phyloP scores from a whole-genome alignment of 176 grass and related monocot species.

The Sorghum bicolor region DNA sequence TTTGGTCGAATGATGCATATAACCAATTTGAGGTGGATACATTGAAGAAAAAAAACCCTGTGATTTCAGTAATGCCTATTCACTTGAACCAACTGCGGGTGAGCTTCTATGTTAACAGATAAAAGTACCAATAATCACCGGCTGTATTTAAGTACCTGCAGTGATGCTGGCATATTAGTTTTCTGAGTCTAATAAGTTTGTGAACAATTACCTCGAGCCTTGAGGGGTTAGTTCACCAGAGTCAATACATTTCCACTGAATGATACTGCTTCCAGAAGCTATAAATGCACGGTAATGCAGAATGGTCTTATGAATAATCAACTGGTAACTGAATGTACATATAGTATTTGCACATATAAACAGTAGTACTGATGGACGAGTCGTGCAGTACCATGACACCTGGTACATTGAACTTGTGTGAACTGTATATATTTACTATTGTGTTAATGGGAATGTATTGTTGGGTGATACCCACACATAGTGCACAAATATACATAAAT shows the following conservation, averaged over 20 bases:
- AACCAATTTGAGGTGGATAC: slow-evolving; percentile 1
- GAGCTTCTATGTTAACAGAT: slow-evolving; percentile 2
- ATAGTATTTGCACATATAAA: background rate
- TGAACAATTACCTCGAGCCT: slow-evolving; percentile 4
- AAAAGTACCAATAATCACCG: background rate
- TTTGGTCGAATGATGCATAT: background rate
- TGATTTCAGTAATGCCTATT: background rate
- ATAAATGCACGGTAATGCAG: background rate
- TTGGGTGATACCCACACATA: slow-evolving; percentile 1
- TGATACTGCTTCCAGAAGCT: background rate
- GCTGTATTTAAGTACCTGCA: background rate
- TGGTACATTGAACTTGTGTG: background rate
- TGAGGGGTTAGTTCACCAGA: background rate
- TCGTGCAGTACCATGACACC: background rate
- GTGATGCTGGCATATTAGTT: background rate
- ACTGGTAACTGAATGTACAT: background rate
- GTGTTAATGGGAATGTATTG: background rate
- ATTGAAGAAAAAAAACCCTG: background rate
- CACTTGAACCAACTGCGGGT: background rate
- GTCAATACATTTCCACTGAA: background rate
- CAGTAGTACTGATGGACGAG: background rate
- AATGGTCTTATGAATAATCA: background rate
- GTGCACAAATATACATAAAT: background rate
- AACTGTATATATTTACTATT: background rate
- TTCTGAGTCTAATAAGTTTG: background rate